Evolutionary conservation across 768 basidiomycete genomes (phyloP).

Genomic region (Psilocybe sp.): DNA sequence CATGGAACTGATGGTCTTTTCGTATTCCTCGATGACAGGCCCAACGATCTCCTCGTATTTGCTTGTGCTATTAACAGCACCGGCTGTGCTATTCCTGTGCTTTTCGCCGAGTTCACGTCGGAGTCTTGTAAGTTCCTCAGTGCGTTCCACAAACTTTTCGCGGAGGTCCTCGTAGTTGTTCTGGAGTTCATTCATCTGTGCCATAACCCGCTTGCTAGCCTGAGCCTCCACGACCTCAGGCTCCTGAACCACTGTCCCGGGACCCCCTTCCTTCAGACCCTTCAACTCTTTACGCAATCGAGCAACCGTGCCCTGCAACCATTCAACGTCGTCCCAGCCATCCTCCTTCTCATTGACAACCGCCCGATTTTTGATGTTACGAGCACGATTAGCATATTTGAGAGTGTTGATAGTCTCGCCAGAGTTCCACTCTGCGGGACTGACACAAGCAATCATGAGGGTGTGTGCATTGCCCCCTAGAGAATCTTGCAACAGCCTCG

Average conservation of each 20-base stretch:
- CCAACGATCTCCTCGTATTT: constrained; percentile 93
- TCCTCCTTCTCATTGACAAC: constrained; percentile 92
- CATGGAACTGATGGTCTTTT: constrained; percentile 93
- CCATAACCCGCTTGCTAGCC: constrained; percentile 66
- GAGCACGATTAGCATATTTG: constrained; percentile 95
- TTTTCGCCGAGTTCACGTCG: constrained; percentile 76
- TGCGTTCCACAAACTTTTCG: constrained; percentile 83
- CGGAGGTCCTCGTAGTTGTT: constrained; percentile 83
- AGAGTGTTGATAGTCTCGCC: constrained; percentile 92
- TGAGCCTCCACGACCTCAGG: constrained; percentile 47
- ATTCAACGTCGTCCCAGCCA: constrained; percentile 98
- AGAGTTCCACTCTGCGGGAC: constrained; percentile 93
- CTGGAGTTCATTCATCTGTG: constrained; percentile 81
- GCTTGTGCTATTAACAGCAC: constrained; percentile 64
- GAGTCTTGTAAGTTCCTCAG: constrained; percentile 80
- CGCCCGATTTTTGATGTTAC: constrained; percentile 96
- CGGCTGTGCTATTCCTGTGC: constrained; percentile 57
- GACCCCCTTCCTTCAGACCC: constrained; percentile 66
- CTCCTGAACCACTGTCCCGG: constrained; percentile 26
- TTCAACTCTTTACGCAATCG: constrained; percentile 89
- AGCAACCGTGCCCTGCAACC: constrained; percentile 84
- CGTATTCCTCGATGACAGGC: constrained; percentile 98
- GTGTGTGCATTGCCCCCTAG: constrained; percentile 97
- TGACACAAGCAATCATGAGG: constrained; percentile 98
- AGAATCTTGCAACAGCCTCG: constrained; percentile 92